These are phyloP conservation scores for Fusarium metavorans DNA, from an alignment of 2,329 filamentous ascomycete genomes.

Conservation along the genomic window DNA sequence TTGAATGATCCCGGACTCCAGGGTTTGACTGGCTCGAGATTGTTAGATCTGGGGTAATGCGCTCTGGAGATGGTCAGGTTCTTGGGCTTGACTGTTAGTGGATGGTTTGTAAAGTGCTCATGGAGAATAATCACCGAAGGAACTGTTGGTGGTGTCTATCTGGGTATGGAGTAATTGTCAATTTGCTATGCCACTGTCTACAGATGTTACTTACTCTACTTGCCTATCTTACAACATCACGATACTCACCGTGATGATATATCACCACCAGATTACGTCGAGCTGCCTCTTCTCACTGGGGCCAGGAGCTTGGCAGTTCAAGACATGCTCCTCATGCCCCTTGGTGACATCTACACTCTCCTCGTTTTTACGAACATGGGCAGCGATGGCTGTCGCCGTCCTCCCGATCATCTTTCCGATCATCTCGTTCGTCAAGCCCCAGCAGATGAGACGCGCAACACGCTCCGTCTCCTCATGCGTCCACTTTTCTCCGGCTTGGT, in stretches of 20 bases:
- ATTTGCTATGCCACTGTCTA: neutral
- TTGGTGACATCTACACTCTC: neutral
- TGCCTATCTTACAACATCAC: neutral
- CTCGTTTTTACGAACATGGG: neutral
- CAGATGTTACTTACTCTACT: neutral
- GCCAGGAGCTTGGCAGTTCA: neutral
- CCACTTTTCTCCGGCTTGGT: neutral
- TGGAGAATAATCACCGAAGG: slow-evolving; percentile 1
- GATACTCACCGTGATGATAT: neutral
- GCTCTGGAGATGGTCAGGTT: neutral
- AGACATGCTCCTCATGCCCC: neutral
- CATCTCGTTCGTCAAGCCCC: neutral
- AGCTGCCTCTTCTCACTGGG: neutral
- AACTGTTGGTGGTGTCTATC: neutral
- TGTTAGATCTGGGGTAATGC: slow-evolving; percentile 23
- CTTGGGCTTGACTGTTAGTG: neutral
- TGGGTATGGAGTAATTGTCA: neutral
- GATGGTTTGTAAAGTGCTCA: neutral
- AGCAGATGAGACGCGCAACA: neutral
- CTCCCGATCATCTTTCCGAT: neutral
- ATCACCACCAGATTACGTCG: neutral
- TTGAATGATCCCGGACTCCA: neutral
- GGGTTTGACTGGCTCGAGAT: neutral
- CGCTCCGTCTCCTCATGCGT: neutral
- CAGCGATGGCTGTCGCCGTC: neutral